A percentile compares a stretch with the other conserved stretches of the same genome.
These are phyloP conservation scores for Laguncularia racemosa DNA, from an alignment of 345 rosid species.

Conservation along the genomic window DNA sequence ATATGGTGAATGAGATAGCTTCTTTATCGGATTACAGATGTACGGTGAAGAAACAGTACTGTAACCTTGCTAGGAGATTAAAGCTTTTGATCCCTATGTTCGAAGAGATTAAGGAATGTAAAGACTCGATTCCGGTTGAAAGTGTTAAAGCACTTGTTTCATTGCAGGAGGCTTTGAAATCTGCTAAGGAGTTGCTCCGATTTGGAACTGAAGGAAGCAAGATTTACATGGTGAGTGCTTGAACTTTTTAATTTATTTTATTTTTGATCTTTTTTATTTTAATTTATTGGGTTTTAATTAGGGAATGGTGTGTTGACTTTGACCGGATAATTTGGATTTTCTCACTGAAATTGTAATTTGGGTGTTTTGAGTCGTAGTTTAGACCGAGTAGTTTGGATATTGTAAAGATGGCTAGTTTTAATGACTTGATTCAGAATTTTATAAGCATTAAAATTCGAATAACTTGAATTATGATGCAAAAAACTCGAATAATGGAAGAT, in stretches of 20 bases:
- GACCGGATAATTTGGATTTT: no score
- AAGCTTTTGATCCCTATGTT: conserved; percentile 78
- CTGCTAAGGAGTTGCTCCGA: conserved; percentile 58
- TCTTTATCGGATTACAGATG: conserved; percentile 46
- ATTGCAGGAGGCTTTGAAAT: conserved; percentile 40
- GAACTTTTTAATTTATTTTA: background rate
- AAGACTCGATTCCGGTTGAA: conserved; percentile 46
- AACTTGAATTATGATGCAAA: no score
- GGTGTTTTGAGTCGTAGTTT: no score
- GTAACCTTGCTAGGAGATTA: conserved; percentile 69
- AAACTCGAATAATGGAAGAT: no score
- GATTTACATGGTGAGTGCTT: conserved; percentile 74
- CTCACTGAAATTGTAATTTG: no score
- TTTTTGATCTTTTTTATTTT: background rate
- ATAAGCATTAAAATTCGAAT: no score
- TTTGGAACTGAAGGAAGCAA: conserved; percentile 86
- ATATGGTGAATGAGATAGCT: conserved; percentile 60
- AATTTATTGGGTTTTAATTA: background rate
- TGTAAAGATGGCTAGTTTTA: no score
- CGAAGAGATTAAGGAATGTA: conserved; percentile 69
- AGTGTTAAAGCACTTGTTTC: conserved; percentile 32
- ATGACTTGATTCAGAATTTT: no score
- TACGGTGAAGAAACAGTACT: conserved; percentile 68
- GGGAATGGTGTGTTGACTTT: no score
- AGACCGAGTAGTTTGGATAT: no score